Evolutionary conservation across 2,329 filamentous ascomycete genomes (phyloP), one percentile per base, ranked within the genome.

Genomic region (Ophiostoma himal-ulmi): DNA sequence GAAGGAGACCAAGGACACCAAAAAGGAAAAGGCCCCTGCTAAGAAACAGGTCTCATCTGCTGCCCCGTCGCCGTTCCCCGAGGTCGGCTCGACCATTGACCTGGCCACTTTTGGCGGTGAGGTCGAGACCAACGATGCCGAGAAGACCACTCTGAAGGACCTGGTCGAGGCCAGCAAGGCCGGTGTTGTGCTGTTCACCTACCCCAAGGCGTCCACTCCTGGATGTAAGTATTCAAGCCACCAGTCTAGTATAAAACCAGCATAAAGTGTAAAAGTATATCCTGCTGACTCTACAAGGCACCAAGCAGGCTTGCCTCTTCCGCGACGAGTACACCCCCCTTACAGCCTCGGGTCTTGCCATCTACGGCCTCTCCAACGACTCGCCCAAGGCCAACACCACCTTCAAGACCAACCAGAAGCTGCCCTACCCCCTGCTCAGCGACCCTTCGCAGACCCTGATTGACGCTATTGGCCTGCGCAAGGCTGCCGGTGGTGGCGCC

Each of bases 101-200:
- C 83, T 89, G 65, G 85, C 87, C 60, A 82, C 79, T 71, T 89
- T 90, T 76, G 88, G 88, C 74, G 87, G 87, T 73, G 89, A 95
- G 77, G 82, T 99, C 73, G 88, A 95, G 83, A 95, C 90, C 73
- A 89, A 98, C 74, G 92, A 96, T 74, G 93, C 93, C 76, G 82
- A 85, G 69, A 91, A 90, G 81, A 93, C 91, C 6, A 93, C 88
- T 1, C 83, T 99, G 71, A 90, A 92, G 81, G 84, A 88, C 75
- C 88, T 99, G 34, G 86, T 97, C 67, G 90, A 93, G 68, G 86
- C 91, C 77, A 96, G 93, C 85, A 89, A 92, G 81, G 84, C 86
- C 48, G 95, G 94, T 36, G 91, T 98, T 62, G 92, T 97, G 44
- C 82, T 98, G 39, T 97, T 99, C 80, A 97, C 94, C 41, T 98